Evolutionary conservation across 2,329 filamentous ascomycete species (phyloP).

Genomic region (Pseudogymnoascus pannorum): DNA sequence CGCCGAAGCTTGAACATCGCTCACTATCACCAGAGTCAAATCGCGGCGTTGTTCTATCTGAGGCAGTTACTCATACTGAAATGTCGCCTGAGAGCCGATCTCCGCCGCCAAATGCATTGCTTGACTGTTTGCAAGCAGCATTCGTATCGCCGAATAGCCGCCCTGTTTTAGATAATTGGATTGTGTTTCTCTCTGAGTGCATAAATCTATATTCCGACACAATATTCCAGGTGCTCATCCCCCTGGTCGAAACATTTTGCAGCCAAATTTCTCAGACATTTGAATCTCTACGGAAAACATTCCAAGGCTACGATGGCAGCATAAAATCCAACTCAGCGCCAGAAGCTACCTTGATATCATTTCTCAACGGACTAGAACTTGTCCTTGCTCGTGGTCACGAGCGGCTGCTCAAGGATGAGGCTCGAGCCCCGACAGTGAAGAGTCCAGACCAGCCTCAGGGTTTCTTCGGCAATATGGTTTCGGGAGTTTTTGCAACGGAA

Average conservation of each 20-base stretch:
- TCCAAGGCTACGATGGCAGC: slow-evolving; percentile 37
- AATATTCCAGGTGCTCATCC: slow-evolving; percentile 85
- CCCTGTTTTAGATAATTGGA: slow-evolving; percentile 82
- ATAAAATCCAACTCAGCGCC: slow-evolving; percentile 38
- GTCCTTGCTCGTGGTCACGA: slow-evolving; percentile 83
- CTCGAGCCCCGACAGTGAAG: slow-evolving; percentile 60
- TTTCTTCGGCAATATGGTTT: slow-evolving; percentile 92
- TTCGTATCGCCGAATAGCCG: slow-evolving; percentile 69
- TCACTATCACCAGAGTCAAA: slow-evolving; percentile 23
- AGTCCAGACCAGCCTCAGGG: slow-evolving; percentile 76
- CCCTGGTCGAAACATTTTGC: slow-evolving; percentile 84
- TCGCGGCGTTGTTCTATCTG: slow-evolving; percentile 37
- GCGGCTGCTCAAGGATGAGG: slow-evolving; percentile 68
- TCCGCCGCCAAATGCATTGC: slow-evolving; percentile 55
- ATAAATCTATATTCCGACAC: slow-evolving; percentile 75
- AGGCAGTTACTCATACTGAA: slow-evolving; percentile 36
- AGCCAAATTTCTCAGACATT: slow-evolving; percentile 69
- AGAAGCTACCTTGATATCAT: slow-evolving; percentile 69
- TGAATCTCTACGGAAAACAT: slow-evolving; percentile 58
- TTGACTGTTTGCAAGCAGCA: slow-evolving; percentile 77
- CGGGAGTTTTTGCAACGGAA: slow-evolving; percentile 79
- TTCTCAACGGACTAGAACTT: slow-evolving; percentile 89
- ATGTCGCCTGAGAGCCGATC: slow-evolving; percentile 33
- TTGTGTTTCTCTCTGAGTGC: slow-evolving; percentile 74
- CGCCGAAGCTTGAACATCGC: slow-evolving; percentile 22